A percentile compares a stretch with the other conserved stretches of the same genome.
These are phyloP conservation scores for Syncephalastrum monosporum DNA, from an alignment of 371 early-diverging fungal genomes.

Conservation along the genomic window DNA sequence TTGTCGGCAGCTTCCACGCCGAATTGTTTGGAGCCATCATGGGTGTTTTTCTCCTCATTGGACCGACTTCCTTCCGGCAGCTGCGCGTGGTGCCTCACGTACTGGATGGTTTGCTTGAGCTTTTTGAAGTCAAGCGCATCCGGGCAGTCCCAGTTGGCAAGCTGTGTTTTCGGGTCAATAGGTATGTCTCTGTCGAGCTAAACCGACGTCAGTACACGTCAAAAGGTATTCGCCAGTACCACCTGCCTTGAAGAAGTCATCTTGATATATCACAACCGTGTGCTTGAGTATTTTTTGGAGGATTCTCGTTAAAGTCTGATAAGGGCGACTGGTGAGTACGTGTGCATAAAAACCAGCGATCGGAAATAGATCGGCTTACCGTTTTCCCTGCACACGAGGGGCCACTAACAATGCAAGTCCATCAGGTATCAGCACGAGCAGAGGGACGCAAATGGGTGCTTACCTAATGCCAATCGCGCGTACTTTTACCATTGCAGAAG, in stretches of 20 bases:
- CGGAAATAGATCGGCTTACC: constrained; percentile 21
- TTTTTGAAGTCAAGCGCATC: constrained; percentile 66
- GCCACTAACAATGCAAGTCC: constrained; percentile 29
- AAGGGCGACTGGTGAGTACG: not conserved
- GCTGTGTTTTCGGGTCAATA: constrained; percentile 55
- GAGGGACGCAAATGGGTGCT: not conserved
- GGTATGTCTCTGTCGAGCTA: constrained; percentile 70
- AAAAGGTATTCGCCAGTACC: not conserved
- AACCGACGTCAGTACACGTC: not conserved
- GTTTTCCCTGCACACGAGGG: constrained; percentile 72
- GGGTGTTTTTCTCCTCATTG: constrained; percentile 51
- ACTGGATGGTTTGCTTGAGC: constrained; percentile 42
- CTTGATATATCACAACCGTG: constrained; percentile 74
- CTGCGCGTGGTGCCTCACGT: constrained; percentile 35
- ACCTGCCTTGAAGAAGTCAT: constrained; percentile 76
- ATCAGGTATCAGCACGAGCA: not conserved
- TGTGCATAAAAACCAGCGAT: not conserved
- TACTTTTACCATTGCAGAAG: no score
- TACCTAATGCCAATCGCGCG: constrained; percentile 29
- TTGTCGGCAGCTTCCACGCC: no score
- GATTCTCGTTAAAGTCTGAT: constrained; percentile 62
- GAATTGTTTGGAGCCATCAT: constrained; percentile 30
- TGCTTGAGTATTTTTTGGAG: constrained; percentile 60
- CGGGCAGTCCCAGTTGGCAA: constrained; percentile 87
- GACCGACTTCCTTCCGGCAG: constrained; percentile 44